These are phyloP conservation scores for Arthrobotrys sphaeroides DNA, from an alignment of 2,329 filamentous ascomycete genomes.

Conservation along the genomic window DNA sequence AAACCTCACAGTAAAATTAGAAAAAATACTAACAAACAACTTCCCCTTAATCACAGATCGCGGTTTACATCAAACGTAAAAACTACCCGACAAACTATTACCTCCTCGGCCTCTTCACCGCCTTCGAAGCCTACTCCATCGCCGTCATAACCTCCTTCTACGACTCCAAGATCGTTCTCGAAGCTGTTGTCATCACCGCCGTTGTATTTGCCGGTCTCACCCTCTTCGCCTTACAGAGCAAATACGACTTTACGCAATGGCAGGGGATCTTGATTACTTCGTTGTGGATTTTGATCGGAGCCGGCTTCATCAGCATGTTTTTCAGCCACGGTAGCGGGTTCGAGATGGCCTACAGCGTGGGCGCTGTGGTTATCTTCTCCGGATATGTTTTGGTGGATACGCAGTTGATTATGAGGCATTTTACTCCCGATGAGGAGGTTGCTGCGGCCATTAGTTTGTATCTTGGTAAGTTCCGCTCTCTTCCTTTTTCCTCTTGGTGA, in stretches of 20 bases:
- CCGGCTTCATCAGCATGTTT: conserved; percentile 88
- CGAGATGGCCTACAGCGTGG: conserved; percentile 85
- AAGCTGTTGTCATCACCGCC: conserved; percentile 87
- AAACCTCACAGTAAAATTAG: not conserved
- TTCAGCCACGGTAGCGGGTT: conserved; percentile 82
- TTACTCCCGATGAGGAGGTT: conserved; percentile 98
- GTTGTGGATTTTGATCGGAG: conserved; percentile 88
- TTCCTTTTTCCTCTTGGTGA: not conserved
- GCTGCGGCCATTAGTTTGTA: conserved; percentile 94
- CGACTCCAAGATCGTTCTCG: conserved; percentile 81
- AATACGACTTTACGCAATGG: conserved; percentile 98
- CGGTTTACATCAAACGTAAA: conserved; percentile 91
- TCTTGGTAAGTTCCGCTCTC: conserved; percentile 63
- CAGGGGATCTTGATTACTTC: conserved; percentile 92
- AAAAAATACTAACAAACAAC: conserved; percentile 3
- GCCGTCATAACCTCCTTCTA: conserved; percentile 90
- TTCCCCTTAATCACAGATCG: conserved; percentile 17
- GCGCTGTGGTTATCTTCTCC: conserved; percentile 87
- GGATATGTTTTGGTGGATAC: conserved; percentile 97
- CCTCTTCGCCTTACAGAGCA: conserved; percentile 93
- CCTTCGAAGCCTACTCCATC: conserved; percentile 91
- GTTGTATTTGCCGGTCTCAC: conserved; percentile 82
- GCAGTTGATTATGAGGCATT: conserved; percentile 91
- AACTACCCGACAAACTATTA: conserved; percentile 93
- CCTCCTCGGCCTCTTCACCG: conserved; percentile 89